Base-by-base conservation (phyloP, 1,139 yeast species). In the Yamadazyma membranifaciens region DNA sequence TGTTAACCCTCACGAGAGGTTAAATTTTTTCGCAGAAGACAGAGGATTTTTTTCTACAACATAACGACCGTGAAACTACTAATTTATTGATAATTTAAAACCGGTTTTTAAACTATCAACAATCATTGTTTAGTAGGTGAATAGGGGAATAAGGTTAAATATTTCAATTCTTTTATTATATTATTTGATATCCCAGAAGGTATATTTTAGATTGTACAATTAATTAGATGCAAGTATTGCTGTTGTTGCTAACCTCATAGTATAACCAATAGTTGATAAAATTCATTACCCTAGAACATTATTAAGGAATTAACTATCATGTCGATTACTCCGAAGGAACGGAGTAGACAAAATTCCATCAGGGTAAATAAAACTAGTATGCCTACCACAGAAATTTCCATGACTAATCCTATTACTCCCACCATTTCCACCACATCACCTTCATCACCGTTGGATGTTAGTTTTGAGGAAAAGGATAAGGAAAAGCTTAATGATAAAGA, bases 311-410 rank as follows among this genome's bases (percentile, higher is more conserved):
- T 20, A 20, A n/a, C 15, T n/a, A 17, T 9, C 15, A 34, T 34
- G 36, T 34, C 36, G 9, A 34, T 28, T 9, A 33, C 41, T 30
- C 35, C 41, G 17, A 31, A 17, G 11, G 35, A 22, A 20, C 30
- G 45, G 39, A 44, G 46, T 20, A 40, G 54, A 37, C 48, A 44
- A 33, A 42, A 49, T 42, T 45, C 55, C 11, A 34, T 45, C 25
- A 36, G 36, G 31, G 32, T 38, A n/a, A 33, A 28, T 15, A 41
- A 30, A 33, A 39, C 44, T 11, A 33, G 36, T 24, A 12, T 41
- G 3, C 41, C 55, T 12, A 50, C 55, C 14, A 48, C 55, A 2
- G 53, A 48, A 32, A 17, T 51, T 2, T 49, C 52, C 5, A 42
- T 43, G 14, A 40, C 36, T 9, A 47, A 42, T 14, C 38, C 46